Base-by-base conservation (phyloP, 2,329 filamentous ascomycete genomes). In the Penicillium hesseltinei region DNA sequence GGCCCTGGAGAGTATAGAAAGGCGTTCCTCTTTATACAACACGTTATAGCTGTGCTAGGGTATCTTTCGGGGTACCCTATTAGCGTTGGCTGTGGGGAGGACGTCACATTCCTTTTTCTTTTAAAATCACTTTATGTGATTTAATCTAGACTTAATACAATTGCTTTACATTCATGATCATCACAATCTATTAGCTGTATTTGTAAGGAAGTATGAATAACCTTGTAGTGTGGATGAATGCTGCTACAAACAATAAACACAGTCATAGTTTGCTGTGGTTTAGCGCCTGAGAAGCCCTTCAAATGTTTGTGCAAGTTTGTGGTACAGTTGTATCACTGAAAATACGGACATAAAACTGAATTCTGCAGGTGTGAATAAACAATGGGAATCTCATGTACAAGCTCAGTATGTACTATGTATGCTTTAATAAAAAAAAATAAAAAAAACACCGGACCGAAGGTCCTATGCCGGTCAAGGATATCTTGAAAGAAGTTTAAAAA, bases 1-100 rank as follows among this genome's bases (percentile, higher is more conserved):
- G 61, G 61, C 56, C 59, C 61, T 62, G 61, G 56, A 62, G 61
- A 62, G 61, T 61, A 49, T 61, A 57, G 53, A 50, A 62, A 57
- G 53, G 23, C 61, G 59, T 42, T 57, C 51, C 56, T 62, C 36
- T 59, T 54, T 54, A 54, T 57, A 57, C 56, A 53, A 51, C 61
- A 59, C 50, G 51, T 60, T 61, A 45, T 52, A 52, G 50, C 56
- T 62, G 51, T 33, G 52, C 50, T 61, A 43, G 50, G 33, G 35
- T 25, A 47, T 56, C 54, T 53, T 45, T 52, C 49, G 54, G 27
- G 54, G n/a, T 39, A 17, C 9, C 27, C 27, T 17, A 21, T 36
- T 29, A 43, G 54, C 40, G 36, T 10, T 31, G 19, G 51, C 50
- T 47, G 58, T 47, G 36, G 55, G 29, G 51, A 54, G 55, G 49